These are phyloP conservation scores for Radiomyces spectabilis DNA, from an alignment of 192 early-diverging fungal species.

Conservation along the genomic window DNA sequence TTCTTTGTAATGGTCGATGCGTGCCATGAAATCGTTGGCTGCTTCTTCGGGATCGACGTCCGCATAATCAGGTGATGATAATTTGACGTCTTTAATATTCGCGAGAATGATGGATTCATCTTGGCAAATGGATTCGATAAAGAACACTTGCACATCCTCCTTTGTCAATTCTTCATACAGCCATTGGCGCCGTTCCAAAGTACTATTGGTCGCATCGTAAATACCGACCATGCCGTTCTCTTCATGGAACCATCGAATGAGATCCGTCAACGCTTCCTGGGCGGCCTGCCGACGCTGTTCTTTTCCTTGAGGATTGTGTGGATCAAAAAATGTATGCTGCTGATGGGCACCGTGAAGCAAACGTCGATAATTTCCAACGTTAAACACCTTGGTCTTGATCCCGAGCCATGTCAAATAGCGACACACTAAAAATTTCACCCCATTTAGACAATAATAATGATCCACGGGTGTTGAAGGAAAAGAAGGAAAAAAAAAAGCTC, in stretches of 20 bases:
- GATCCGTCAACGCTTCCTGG: slow-evolving; percentile 75
- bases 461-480: too few relatives aligned
- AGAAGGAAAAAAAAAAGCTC: too few relatives aligned
- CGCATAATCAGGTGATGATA: slow-evolving; percentile 90
- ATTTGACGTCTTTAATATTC: slow-evolving; percentile 95
- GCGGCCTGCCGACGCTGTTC: slow-evolving; percentile 74
- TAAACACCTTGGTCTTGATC: slow-evolving; percentile 89
- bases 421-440: slow-evolving; percentile 58
- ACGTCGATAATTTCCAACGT: slow-evolving; percentile 97
- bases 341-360: slow-evolving; percentile 76
- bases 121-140: slow-evolving; percentile 92
- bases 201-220: slow-evolving; percentile 98
- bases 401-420: slow-evolving; percentile 96
- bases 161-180: slow-evolving; percentile 62
- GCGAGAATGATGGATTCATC: slow-evolving; percentile 77
- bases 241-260: slow-evolving; percentile 85
- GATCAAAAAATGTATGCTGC: slow-evolving; percentile 88
- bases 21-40: slow-evolving; percentile 79
- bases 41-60: slow-evolving; percentile 81
- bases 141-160: slow-evolving; percentile 84
- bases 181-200: slow-evolving; percentile 64
- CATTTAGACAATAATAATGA: too few relatives aligned
- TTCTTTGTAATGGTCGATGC: slow-evolving; percentile 88
- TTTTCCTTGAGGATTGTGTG: slow-evolving; percentile 63
- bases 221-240: slow-evolving; percentile 79